phyloP scores from a whole-genome alignment of 805 yeast genomes.

The Kodamaea restingae region DNA sequence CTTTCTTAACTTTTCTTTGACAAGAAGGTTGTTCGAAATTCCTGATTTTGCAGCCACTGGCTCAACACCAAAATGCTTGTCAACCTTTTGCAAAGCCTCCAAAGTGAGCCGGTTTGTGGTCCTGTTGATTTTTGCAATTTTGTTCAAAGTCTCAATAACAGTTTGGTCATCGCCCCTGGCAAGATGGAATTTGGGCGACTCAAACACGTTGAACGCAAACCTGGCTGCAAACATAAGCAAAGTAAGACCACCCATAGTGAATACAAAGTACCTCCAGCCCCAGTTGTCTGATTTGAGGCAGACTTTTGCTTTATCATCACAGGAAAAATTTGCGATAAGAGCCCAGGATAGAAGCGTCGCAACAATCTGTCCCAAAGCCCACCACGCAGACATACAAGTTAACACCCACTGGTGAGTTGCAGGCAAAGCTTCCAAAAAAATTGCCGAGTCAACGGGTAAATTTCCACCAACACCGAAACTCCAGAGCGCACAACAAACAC shows the following conservation, averaged over 20 bases:
- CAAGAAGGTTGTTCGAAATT: slow-evolving; percentile 16
- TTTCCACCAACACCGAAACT: slow-evolving; percentile 27
- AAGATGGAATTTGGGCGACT: slow-evolving; percentile 54
- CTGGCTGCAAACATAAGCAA: slow-evolving; percentile 29
- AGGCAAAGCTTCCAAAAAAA: slow-evolving; percentile 24
- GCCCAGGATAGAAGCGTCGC: slow-evolving; percentile 55
- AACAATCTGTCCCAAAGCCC: slow-evolving; percentile 62
- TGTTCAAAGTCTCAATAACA: slow-evolving; percentile 41
- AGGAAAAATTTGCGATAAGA: slow-evolving; percentile 46
- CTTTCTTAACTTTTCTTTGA: slow-evolving; percentile 23
- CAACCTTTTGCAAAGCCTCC: slow-evolving; percentile 44
- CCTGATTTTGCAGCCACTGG: slow-evolving; percentile 13
- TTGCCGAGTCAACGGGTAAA: slow-evolving; percentile 24
- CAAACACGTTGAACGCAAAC: slow-evolving; percentile 41
- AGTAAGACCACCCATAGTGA: slow-evolving; percentile 49
- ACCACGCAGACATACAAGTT: slow-evolving; percentile 29
- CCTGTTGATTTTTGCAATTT: slow-evolving; percentile 45
- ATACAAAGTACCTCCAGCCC: slow-evolving; percentile 59
- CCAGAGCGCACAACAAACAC: slow-evolving; percentile 22
- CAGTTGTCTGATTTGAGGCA: slow-evolving; percentile 47
- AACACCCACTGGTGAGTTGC: slow-evolving; percentile 22
- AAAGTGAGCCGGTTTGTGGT: slow-evolving; percentile 39
- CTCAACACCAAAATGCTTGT: slow-evolving; percentile 21
- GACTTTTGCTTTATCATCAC: slow-evolving; percentile 23
- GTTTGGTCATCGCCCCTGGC: slow-evolving; percentile 50